A percentile compares a stretch with the other conserved stretches of the same genome.
Conservation (phyloP, 371 early-diverging fungal genomes). For the Cokeromyces recurvatus region DNA sequence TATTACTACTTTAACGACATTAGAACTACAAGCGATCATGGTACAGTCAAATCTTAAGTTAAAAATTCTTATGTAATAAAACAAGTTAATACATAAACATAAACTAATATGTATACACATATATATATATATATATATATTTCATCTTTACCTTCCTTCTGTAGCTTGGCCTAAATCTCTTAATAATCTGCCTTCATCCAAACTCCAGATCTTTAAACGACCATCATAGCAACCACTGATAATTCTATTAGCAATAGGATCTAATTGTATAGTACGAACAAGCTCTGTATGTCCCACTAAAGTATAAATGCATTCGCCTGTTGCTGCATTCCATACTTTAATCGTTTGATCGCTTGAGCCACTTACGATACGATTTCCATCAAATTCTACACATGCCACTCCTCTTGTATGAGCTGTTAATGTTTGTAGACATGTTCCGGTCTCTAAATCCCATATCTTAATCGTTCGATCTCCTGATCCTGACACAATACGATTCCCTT, state of each 20-base stretch:
- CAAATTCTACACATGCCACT: slow-evolving; percentile 93
- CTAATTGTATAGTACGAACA: slow-evolving; percentile 69
- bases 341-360: slow-evolving; percentile 96
- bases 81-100: too few species aligned
- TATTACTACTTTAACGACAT: slow-evolving; percentile 68
- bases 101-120: too few species aligned
- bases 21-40: slow-evolving; percentile 80
- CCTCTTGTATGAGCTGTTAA: slow-evolving; percentile 71
- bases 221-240: slow-evolving; percentile 83
- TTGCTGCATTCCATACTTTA: slow-evolving; percentile 86
- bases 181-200: slow-evolving; percentile 45
- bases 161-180: slow-evolving; percentile 55
- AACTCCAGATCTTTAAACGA: slow-evolving; percentile 83
- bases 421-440: slow-evolving; percentile 51
- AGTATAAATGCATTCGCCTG: slow-evolving; percentile 23
- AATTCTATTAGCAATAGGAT: slow-evolving; percentile 43
- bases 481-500: slow-evolving; percentile 57
- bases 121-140: too few species aligned
- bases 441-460: slow-evolving; percentile 71
- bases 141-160: slow-evolving; percentile 63
- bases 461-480: slow-evolving; percentile 82
- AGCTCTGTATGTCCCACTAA: slow-evolving; percentile 72
- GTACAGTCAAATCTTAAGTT: slow-evolving; percentile 79
- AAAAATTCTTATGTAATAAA: slow-evolving; percentile 65
- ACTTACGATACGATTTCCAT: slow-evolving; percentile 87